Conservation (phyloP, 1,284 basidiomycete species). For the Ganoderma resinaceum region DNA sequence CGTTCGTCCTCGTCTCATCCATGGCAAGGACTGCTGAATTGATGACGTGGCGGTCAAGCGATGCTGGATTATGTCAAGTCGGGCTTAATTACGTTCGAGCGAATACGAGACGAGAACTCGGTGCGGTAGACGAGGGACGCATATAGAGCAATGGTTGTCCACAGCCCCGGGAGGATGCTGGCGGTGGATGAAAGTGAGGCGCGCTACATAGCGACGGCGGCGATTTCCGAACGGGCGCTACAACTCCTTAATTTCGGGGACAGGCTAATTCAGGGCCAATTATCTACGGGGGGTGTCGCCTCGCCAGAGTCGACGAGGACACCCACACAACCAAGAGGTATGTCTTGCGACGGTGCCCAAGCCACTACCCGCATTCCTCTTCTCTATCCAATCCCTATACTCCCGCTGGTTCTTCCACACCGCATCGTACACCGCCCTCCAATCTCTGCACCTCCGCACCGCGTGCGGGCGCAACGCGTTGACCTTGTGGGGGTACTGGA, state of each 20-base stretch:
- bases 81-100: too few relatives aligned
- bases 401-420: constrained; percentile 25
- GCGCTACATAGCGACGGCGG: not conserved
- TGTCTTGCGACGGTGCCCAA: not conserved
- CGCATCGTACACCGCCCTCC: constrained; percentile 28
- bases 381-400: not conserved
- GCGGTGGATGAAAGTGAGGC: not conserved
- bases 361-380: not conserved
- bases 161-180: not conserved
- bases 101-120: not conserved
- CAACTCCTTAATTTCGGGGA: not conserved
- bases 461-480: constrained; percentile 15
- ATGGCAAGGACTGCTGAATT: not conserved
- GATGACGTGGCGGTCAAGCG: not conserved
- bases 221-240: not conserved
- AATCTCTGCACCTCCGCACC: constrained; percentile 25
- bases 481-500: constrained; percentile 20
- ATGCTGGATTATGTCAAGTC: not conserved
- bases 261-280: too few relatives aligned
- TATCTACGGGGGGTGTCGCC: too few relatives aligned
- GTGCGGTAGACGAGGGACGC: too few relatives aligned
- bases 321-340: not conserved
- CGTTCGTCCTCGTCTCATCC: not conserved
- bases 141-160: too few relatives aligned
- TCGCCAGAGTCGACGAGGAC: not conserved